phyloP scores from a whole-genome alignment of 2,329 filamentous ascomycete species.

The Magnaporthiopsis incrustans region DNA sequence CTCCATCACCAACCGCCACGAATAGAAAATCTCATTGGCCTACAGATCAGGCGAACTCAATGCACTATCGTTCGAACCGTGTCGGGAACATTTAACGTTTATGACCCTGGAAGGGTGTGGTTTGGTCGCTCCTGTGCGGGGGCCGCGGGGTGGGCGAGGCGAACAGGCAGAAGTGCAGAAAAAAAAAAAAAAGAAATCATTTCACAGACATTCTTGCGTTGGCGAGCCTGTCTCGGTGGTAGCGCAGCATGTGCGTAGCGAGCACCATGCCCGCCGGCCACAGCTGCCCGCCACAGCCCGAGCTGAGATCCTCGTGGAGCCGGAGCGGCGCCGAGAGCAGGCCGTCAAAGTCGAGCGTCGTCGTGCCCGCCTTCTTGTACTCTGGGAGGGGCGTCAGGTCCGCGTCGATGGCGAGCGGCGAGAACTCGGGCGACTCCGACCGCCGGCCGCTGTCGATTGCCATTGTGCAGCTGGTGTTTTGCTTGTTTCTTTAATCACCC shows the following conservation, averaged over 20 bases:
- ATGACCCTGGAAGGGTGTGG: neutral
- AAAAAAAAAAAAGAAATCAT: neutral
- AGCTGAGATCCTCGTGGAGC: slow-evolving; percentile 76
- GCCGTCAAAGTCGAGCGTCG: slow-evolving; percentile 59
- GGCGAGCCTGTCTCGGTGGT: slow-evolving; percentile 54
- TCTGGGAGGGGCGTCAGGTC: slow-evolving; percentile 51
- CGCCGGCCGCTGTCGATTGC: slow-evolving; percentile 7
- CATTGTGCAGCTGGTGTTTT: neutral
- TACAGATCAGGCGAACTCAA: neutral
- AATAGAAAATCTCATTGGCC: neutral
- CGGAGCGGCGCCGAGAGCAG: slow-evolving; percentile 55
- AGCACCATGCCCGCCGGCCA: slow-evolving; percentile 93
- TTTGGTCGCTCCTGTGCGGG: neutral
- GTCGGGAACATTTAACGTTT: neutral
- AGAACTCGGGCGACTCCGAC: slow-evolving; percentile 22
- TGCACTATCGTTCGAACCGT: no score
- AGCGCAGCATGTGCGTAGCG: slow-evolving; percentile 74
- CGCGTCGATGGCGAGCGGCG: slow-evolving; percentile 40
- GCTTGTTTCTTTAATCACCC: neutral
- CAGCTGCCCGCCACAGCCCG: slow-evolving; percentile 86
- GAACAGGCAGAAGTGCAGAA: neutral
- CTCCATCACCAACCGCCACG: no score
- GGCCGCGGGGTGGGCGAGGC: neutral
- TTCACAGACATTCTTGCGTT: slow-evolving; percentile 62
- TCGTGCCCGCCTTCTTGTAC: slow-evolving; percentile 47